Evolutionary conservation across 192 early-diverging fungal genomes (phyloP).

Genomic region (Coemansia sp.): DNA sequence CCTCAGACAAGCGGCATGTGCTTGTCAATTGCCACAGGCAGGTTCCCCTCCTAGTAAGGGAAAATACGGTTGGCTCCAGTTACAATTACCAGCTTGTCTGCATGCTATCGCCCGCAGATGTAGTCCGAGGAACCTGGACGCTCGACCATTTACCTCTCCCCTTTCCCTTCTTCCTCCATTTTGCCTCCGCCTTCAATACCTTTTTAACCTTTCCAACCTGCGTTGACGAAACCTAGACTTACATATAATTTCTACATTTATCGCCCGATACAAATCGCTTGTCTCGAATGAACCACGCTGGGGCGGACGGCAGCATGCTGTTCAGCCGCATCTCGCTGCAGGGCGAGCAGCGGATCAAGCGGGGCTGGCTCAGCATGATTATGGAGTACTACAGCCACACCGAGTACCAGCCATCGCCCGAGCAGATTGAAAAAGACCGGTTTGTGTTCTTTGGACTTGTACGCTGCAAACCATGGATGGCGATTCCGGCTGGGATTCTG

Average conservation of each 20-base stretch:
- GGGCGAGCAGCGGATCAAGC: conserved; percentile 13
- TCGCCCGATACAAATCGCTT: not conserved
- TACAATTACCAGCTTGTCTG: conserved; percentile 1
- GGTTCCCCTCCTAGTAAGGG: not conserved
- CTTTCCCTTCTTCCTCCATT: not conserved
- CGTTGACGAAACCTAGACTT: not conserved
- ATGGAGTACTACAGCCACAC: conserved; percentile 51
- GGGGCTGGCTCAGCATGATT: conserved; percentile 20
- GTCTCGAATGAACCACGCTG: conserved; percentile 5
- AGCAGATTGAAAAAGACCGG: conserved; percentile 38
- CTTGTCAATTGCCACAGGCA: not conserved
- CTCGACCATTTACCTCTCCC: not conserved
- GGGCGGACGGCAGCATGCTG: conserved; percentile 36
- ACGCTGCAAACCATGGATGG: conserved; percentile 58
- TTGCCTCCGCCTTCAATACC: not conserved
- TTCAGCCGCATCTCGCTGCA: conserved; percentile 44
- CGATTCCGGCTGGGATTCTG: conserved; percentile 59
- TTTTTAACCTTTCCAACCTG: not conserved
- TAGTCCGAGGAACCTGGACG: conserved; percentile 1
- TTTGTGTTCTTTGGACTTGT: conserved; percentile 54
- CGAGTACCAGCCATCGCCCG: conserved; percentile 33
- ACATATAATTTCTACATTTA: not conserved
- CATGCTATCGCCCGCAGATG: not conserved
- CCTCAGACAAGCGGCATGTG: conserved; percentile 1
- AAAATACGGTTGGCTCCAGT: not conserved